Base-by-base conservation (phyloP, 305 asterid genomes). In the Lippia alba region DNA sequence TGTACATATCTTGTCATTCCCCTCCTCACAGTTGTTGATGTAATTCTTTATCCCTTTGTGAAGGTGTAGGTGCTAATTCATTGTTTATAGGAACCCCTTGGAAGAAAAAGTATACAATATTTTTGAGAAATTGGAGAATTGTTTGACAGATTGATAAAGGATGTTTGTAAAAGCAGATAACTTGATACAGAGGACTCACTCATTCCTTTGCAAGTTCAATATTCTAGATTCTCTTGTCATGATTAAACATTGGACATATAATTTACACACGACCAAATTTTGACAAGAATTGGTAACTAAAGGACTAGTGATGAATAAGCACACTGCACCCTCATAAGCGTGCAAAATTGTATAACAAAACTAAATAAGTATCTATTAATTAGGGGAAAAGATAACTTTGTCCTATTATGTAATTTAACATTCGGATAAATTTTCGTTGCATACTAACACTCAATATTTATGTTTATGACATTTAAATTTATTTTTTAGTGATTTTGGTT, bases 1-100 rank as follows among this genome's bases (percentile, higher is more conserved):
- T 81, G 89, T 83, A 81, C 83, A 83, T 83, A 86, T 78, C 56
- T 71, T 69, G 60, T 72, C 40, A 78, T 71, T 75, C 67, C 45
- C 18, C 62, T 64, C 40, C 44, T 77, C 64, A 80, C 73, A 78
- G 85, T 69, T 80, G 70, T 76, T 79, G 32, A 2, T 87, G 91
- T 71, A 82, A 74, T 81, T 79, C 76, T 68, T 73, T 78, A 8
- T 44, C 67, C 49, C 62, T 54, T 60, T 63, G 56, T 45, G 33
- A 69, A 79, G 76, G 59, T 80, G 82, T 85, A 81, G 85, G 84
- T 72, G 67, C 79, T 76, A 71, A 67, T 76, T 78, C 69, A 53
- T 74, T 77, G 81, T 75, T 83, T 68, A 63, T 74, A 74, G 78
- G 75, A 60, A 48, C 30, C 32, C 50, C 56, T n/a, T 64, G 55